Conservation (phyloP, 2,329 filamentous ascomycete species). For the Fusarium bactridioides region DNA sequence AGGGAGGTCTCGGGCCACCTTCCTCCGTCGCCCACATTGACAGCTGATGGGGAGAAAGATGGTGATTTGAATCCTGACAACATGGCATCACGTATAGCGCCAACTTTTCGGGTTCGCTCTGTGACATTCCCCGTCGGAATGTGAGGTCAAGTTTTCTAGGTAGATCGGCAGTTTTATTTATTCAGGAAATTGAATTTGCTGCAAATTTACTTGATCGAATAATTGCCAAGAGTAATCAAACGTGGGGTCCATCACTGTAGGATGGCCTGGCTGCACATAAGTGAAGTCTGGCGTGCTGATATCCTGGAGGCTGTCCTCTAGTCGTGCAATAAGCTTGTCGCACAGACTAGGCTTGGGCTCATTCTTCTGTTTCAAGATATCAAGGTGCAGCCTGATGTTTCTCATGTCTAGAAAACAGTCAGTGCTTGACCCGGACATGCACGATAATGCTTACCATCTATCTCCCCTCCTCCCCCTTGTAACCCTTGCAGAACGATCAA, state of each 20-base stretch:
- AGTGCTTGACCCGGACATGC: accelerated
- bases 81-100: slow-evolving; percentile 9
- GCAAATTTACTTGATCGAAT: slow-evolving; percentile 12
- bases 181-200: slow-evolving; percentile 8
- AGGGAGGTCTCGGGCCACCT: not conserved
- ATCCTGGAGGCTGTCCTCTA: slow-evolving; percentile 6
- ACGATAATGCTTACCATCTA: not conserved
- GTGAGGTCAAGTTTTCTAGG: not conserved
- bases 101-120: not conserved
- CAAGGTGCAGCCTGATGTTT: slow-evolving; percentile 9
- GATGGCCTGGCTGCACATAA: not conserved
- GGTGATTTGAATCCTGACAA: slow-evolving; percentile 13
- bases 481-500: slow-evolving; percentile 4
- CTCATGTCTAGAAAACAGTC: not conserved
- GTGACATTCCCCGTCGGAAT: not conserved
- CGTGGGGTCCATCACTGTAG: slow-evolving; percentile 1
- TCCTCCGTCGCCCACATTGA: not conserved
- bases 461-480: slow-evolving; percentile 6
- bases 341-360: slow-evolving; percentile 7
- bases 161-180: not conserved
- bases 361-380: slow-evolving; percentile 7
- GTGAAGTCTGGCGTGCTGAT: slow-evolving; percentile 10
- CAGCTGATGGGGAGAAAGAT: not conserved
- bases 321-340: not conserved
- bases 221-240: slow-evolving; percentile 18